phyloP scores from a whole-genome alignment of 2,329 filamentous ascomycete species.

The Byssochlamys sp. region DNA sequence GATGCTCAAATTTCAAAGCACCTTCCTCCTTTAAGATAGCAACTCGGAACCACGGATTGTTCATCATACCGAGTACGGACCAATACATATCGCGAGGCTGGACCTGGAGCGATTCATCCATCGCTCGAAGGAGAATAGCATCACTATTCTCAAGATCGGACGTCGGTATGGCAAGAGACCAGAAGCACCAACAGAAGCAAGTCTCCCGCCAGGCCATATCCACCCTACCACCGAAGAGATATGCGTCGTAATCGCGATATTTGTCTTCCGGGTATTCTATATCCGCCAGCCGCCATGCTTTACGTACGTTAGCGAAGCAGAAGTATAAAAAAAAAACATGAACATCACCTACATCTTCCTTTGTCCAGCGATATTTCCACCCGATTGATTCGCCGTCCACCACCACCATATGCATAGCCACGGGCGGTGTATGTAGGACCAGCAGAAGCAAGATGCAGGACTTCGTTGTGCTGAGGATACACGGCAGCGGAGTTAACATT shows the following conservation, averaged over 20 bases:
- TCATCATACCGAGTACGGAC: constrained; percentile 95
- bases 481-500: constrained; percentile 76
- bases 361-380: constrained; percentile 77
- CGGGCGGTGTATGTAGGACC: constrained; percentile 53
- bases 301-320: constrained; percentile 4
- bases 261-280: constrained; percentile 77
- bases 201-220: constrained; percentile 75
- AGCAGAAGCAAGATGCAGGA: constrained; percentile 42
- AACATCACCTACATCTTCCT: constrained; percentile 47
- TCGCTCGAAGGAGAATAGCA: constrained; percentile 71
- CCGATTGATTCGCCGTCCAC: constrained; percentile 70
- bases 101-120: constrained; percentile 81
- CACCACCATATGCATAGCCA: constrained; percentile 83
- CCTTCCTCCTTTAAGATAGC: constrained; percentile 60
- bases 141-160: constrained; percentile 53
- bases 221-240: constrained; percentile 63
- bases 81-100: constrained; percentile 94
- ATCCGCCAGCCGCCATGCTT: constrained; percentile 63
- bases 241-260: constrained; percentile 58
- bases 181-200: constrained; percentile 88
- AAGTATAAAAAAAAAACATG: no score
- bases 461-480: constrained; percentile 70
- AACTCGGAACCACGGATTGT: constrained; percentile 86
- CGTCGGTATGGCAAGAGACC: constrained; percentile 61
- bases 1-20: constrained; percentile 70